These are phyloP conservation scores for Diaporthe vaccinii DNA, from an alignment of 2,329 filamentous ascomycete genomes.

Conservation along the genomic window DNA sequence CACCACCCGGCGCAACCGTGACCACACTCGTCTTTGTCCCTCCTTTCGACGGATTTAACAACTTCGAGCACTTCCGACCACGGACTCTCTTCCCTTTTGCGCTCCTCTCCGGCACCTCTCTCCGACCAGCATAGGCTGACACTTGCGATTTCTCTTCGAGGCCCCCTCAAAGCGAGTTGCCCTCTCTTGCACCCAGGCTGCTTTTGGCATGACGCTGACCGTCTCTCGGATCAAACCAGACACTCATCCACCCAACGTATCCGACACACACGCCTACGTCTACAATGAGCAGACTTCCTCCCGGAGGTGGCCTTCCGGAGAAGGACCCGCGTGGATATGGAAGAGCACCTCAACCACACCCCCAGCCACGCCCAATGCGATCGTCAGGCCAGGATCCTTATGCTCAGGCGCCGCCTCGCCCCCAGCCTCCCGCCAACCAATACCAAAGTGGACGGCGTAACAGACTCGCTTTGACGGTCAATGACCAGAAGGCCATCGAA, in stretches of 20 bases:
- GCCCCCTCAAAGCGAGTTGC: neutral
- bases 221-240: neutral
- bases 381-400: conserved; percentile 33
- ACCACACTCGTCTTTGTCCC: neutral
- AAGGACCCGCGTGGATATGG: conserved; percentile 7
- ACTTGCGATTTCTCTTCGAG: neutral
- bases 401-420: conserved; percentile 32
- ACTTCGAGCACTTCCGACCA: neutral
- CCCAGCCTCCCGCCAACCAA: conserved; percentile 8
- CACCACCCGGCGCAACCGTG: neutral
- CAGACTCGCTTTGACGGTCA: neutral
- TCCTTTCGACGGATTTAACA: neutral
- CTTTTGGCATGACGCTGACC: neutral
- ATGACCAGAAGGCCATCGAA: neutral
- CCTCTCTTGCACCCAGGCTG: neutral
- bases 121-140: neutral
- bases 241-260: neutral
- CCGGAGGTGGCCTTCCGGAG: conserved; percentile 20
- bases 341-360: conserved; percentile 12
- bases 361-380: conserved; percentile 31
- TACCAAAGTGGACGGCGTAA: neutral
- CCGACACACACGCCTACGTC: neutral
- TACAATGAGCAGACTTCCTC: conserved; percentile 28
- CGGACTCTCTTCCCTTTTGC: neutral
- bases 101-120: no score